Base-by-base conservation (phyloP, 768 basidiomycete species). In the Ramaria rubella region DNA sequence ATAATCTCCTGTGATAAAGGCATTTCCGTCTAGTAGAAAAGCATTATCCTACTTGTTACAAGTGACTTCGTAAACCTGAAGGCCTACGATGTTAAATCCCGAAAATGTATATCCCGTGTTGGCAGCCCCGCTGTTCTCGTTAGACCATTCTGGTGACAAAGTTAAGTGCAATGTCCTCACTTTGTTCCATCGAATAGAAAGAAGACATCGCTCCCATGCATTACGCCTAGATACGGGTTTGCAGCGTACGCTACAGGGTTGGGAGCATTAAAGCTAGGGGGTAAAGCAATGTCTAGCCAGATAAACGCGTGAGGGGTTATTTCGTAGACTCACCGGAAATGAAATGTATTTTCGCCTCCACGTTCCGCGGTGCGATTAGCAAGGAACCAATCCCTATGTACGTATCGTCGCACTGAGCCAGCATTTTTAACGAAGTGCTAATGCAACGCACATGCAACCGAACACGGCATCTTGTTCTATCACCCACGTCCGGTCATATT, bases 221-320 rank as follows among this genome's bases (percentile, higher is more conserved):
- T 72, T 1, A 72, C 72, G 12, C 75, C 76, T 49, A 67, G 59
- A 51, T 66, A 77, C 0, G 74, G 73, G 24, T 58, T 66, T 14
- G 61, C 61, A 36, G 73, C 67, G 53, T 64, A 73, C 6, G 72
- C 23, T 1, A 76, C 72, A 3, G 74, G 67, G 58, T 76, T 69
- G 19, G 76, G 73, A n/a, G 75, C 71, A 62, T 77, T 72, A 72
- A 75, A 77, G 27, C 75, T 75, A 26, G 6, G n/a, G n/a, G n/a
- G n/a, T n/a, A n/a, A 26, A 4, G 38, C 3, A 33, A 19, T 6
- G 40, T 34, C 24, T 5, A n/a, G n/a, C n/a, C n/a, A n/a, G n/a
- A 8, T 24, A 34, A 27, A 11, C 51, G 24, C 15, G 23, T 26
- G 21, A 14, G 5, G 44, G 8, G 9, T 12, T 19, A 44, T 29